Percentiles rank a stretch among this genome's conserved stretches.
Evolutionary conservation across 78 protist genomes (phyloP).

Genomic region (slime mould (Dictyostelium discoideum)): DNA sequence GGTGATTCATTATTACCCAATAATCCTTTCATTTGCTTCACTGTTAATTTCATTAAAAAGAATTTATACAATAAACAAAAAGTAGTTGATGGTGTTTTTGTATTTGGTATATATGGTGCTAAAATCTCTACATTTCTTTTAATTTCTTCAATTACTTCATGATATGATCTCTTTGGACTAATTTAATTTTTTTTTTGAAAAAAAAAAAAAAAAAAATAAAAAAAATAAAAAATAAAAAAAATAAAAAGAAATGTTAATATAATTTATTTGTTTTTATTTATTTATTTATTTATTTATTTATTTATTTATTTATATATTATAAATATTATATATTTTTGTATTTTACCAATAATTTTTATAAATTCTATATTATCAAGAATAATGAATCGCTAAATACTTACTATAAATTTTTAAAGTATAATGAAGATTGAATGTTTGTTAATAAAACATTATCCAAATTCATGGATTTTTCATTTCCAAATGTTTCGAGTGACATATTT

Average conservation of each 20-base stretch:
- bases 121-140: constrained; percentile 57
- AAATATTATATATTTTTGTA: not conserved
- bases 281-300: not conserved
- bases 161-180: constrained; percentile 55
- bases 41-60: constrained; percentile 80
- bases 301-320: not conserved
- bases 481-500: constrained; percentile 37
- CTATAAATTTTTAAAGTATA: constrained; percentile 82
- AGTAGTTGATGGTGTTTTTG: constrained; percentile 84
- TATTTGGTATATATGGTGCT: constrained; percentile 87
- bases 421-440: constrained; percentile 79
- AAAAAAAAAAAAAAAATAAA: not conserved
- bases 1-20: constrained; percentile 83
- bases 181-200: no score
- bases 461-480: constrained; percentile 88
- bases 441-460: constrained; percentile 82
- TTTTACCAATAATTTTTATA: not conserved
- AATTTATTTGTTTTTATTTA: not conserved
- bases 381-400: not conserved
- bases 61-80: constrained; percentile 87
- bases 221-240: not conserved
- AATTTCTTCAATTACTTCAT: constrained; percentile 86
- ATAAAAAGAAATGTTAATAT: not conserved
- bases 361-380: no score
- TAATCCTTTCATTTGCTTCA: constrained; percentile 62